Evolutionary conservation across 768 basidiomycete species (phyloP).

Genomic region (Amanita phalloides): DNA sequence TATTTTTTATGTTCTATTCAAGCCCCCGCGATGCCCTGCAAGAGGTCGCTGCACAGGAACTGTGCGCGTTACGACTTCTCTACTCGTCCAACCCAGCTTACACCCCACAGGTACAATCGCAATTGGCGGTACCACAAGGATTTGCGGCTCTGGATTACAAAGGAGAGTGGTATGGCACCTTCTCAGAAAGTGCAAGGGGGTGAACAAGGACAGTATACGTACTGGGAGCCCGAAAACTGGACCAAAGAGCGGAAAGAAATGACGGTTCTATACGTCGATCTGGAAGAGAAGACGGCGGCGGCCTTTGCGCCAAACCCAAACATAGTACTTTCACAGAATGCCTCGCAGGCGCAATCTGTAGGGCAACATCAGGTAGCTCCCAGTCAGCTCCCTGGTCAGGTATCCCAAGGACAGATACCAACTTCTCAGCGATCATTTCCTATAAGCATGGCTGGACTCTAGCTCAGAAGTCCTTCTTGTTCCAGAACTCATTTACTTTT

Average conservation of each 20-base stretch:
- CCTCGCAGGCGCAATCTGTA: conserved; percentile 8
- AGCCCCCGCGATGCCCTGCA: conserved; percentile 87
- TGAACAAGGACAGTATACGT: conserved; percentile 84
- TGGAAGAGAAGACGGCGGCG: conserved; percentile 63
- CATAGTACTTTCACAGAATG: conserved; percentile 29
- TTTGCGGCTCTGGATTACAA: conserved; percentile 74
- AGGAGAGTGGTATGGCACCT: conserved; percentile 70
- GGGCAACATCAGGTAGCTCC: conserved; percentile 14
- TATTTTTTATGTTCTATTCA: conserved; percentile 98
- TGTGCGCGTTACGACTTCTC: conserved; percentile 48
- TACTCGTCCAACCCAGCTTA: conserved; percentile 2
- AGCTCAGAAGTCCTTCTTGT: neutral
- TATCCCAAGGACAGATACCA: conserved; percentile 26
- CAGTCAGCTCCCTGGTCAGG: conserved; percentile 12
- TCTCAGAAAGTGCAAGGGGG: conserved; percentile 71
- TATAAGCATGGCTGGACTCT: conserved; percentile 37
- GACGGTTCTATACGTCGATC: conserved; percentile 62
- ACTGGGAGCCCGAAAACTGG: conserved; percentile 81
- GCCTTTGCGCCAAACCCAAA: conserved; percentile 46
- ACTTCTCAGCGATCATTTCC: conserved; percentile 35
- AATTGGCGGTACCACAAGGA: conserved; percentile 98
- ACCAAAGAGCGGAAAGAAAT: conserved; percentile 69
- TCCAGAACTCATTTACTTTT: conserved; percentile 4
- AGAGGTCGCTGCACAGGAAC: conserved; percentile 89
- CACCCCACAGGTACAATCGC: conserved; percentile 61